These are phyloP conservation scores for Vanderwaltozyma verrucispora DNA, from an alignment of 805 yeast genomes.

Conservation along the genomic window DNA sequence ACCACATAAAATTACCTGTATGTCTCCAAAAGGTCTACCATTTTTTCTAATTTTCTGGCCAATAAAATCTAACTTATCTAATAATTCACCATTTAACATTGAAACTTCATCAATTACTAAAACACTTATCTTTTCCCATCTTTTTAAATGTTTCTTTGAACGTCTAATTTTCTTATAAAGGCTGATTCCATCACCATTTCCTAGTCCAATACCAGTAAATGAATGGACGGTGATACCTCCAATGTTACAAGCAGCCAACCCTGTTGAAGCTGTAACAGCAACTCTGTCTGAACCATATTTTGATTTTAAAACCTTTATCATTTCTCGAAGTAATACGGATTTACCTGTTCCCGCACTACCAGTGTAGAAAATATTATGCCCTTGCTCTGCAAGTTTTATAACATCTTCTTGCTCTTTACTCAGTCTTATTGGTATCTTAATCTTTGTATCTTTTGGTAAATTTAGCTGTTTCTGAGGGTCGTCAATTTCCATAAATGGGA, in stretches of 20 bases:
- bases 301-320: conserved; percentile 42
- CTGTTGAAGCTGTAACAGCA: conserved; percentile 78
- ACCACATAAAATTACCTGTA: conserved; percentile 67
- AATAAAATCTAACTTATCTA: conserved; percentile 53
- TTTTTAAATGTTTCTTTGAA: conserved; percentile 36
- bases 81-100: conserved; percentile 62
- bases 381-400: conserved; percentile 50
- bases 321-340: conserved; percentile 64
- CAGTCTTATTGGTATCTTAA: conserved; percentile 26
- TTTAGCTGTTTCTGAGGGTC: conserved; percentile 7
- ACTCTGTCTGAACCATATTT: conserved; percentile 42
- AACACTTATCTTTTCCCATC: conserved; percentile 51
- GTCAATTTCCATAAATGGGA: conserved; percentile 8
- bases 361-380: conserved; percentile 74
- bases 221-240: conserved; percentile 74
- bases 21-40: conserved; percentile 63
- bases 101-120: conserved; percentile 70
- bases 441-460: conserved; percentile 16
- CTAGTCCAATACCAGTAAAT: conserved; percentile 70
- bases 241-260: conserved; percentile 72
- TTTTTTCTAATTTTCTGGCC: conserved; percentile 42
- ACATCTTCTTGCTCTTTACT: conserved; percentile 59
- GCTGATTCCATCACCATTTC: conserved; percentile 39
- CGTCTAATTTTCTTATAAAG: conserved; percentile 44
- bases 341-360: conserved; percentile 99